Base-by-base conservation (phyloP, 805 yeast genomes). In the Kluyveromyces siamensis region DNA sequence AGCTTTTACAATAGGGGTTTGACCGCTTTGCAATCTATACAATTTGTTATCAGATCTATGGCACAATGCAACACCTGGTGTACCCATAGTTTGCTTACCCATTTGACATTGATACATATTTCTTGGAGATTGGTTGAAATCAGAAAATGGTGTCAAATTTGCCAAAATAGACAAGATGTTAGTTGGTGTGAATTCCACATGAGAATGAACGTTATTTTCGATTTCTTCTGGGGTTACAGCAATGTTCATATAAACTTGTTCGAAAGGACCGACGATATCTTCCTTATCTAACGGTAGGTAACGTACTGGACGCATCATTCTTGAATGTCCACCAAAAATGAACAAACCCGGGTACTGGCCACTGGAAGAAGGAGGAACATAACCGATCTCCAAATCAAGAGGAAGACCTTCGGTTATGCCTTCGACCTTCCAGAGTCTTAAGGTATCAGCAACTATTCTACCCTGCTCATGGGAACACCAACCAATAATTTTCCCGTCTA, bases 51-150 rank as follows among this genome's bases (percentile, higher is more conserved):
- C 99, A 1, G 96, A 85, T 69, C 99, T 80, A 68, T 89, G 96
- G 41, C 74, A 79, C 48, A 91, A 73, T 0, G 95, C 98, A 54
- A 93, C 96, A 72, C 98, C 98, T 8, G 99, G 99, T 5, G 99
- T 93, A 70, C 99, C 99, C 99, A 93, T 93, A 18, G 99, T 91
- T 74, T 93, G 99, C 73, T 93, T 93, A 80, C 97, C 98, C 99
- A 93, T 93, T 77, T 93, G 99, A 72, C 99, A 93, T 74, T 93
- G 99, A 69, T 93, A 93, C 98, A 93, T 93, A 68, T 93, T 93
- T 81, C 99, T 86, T 62, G 99, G 99, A 27, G 97, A 90, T 74
- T 93, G 99, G 70, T 93, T 93, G 74, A 93, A 93, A 69, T 93
- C 99, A 1, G 98, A 90, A 67, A 88, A 93, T 56, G 99, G 99